phyloP scores from a whole-genome alignment of 352 stramenopile genomes.

The Phytophthora vignae region DNA sequence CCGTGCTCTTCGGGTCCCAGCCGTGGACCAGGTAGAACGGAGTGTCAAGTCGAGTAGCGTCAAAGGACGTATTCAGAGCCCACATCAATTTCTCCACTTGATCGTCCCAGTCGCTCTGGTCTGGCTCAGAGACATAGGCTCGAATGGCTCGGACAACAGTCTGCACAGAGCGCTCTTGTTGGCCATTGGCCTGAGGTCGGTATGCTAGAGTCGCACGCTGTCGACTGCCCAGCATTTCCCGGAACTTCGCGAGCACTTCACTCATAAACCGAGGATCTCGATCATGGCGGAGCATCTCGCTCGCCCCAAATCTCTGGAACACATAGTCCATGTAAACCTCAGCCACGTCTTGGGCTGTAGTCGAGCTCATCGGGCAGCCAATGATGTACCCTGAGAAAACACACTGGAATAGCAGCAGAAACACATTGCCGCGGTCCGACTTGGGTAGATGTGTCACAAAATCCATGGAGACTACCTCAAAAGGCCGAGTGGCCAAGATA shows the following conservation, averaged over 20 bases:
- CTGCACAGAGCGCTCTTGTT: too few species aligned
- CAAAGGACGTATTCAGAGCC: background rate
- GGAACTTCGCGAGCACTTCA: too few species aligned
- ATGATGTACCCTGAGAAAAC: constrained; percentile 23
- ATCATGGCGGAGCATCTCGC: too few species aligned
- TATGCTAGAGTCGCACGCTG: too few species aligned
- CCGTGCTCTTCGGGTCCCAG: too few species aligned
- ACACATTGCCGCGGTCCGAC: background rate
- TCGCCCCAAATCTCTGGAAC: constrained; percentile 36
- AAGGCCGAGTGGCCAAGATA: background rate
- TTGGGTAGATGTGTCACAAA: constrained; percentile 15
- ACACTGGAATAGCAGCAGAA: constrained; percentile 12
- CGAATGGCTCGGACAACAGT: too few species aligned
- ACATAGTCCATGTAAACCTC: constrained; percentile 36
- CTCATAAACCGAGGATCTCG: too few species aligned
- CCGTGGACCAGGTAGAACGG: background rate
- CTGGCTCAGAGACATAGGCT: too few species aligned
- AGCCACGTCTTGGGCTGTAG: constrained; percentile 22
- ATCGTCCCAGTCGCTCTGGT: too few species aligned
- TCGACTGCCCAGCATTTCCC: too few species aligned
- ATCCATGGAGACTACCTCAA: constrained; percentile 23
- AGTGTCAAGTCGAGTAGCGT: background rate
- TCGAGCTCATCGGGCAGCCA: constrained; percentile 18
- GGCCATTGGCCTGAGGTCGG: too few species aligned
- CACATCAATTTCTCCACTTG: too few species aligned